Evolutionary conservation across 768 basidiomycete genomes (phyloP).

Genomic region (Phallus indusiatus): DNA sequence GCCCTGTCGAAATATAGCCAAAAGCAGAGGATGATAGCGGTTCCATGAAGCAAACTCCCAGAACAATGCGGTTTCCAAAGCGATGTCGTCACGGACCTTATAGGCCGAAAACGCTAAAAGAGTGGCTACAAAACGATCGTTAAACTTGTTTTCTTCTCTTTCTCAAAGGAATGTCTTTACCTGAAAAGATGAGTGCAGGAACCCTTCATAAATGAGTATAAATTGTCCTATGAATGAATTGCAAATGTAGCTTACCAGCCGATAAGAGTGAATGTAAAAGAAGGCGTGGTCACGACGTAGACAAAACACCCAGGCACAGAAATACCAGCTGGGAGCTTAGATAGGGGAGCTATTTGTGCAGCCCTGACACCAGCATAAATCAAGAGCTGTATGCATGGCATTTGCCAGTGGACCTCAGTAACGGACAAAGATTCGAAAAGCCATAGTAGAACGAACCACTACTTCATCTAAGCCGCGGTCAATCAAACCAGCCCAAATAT

Average conservation of each 20-base stretch:
- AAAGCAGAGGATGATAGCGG: neutral
- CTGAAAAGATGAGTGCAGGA: neutral
- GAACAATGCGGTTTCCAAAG: neutral
- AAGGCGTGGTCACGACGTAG: neutral
- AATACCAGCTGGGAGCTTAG: neutral
- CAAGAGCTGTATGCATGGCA: neutral
- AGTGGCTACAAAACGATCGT: neutral
- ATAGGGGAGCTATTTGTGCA: neutral
- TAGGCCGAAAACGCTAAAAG: neutral
- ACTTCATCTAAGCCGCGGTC: neutral
- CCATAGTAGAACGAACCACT: neutral
- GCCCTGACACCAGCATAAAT: neutral
- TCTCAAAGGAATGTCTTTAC: neutral
- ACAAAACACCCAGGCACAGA: neutral
- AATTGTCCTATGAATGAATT: neutral
- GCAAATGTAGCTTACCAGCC: neutral
- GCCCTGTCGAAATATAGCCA: neutral
- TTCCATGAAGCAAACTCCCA: neutral
- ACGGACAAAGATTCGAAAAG: neutral
- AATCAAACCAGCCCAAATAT: neutral
- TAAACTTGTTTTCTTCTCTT: neutral
- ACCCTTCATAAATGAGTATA: neutral
- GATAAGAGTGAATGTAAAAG: neutral
- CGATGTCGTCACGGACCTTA: neutral
- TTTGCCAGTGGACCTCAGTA: too few species aligned